Conservation (phyloP, 176 grass and related monocot genomes). For the Otatea glauca region DNA sequence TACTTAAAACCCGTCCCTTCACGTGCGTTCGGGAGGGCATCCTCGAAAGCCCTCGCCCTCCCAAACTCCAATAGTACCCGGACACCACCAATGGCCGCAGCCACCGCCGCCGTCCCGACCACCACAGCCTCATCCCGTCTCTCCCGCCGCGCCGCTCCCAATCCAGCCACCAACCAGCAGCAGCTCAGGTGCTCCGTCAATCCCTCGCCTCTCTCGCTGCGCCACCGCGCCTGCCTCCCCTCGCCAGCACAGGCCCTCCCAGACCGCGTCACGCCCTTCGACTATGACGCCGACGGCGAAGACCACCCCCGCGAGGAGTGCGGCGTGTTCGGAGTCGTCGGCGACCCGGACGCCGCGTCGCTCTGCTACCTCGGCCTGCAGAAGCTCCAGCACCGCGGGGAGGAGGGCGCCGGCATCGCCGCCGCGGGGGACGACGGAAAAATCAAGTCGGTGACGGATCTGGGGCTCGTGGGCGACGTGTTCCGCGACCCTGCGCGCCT, state of each 20-base stretch:
- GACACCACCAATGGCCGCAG: conserved; percentile 31
- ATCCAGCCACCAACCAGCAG: neutral
- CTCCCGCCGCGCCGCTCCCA: conserved; percentile 22
- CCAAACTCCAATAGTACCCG: conserved; percentile 16
- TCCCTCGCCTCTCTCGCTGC: conserved; percentile 13
- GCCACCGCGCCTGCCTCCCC: conserved; percentile 34
- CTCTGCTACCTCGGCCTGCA: conserved; percentile 83
- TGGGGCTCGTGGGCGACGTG: conserved; percentile 81
- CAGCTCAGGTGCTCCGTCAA: neutral
- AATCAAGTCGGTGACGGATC: conserved; percentile 61
- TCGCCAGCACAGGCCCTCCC: neutral
- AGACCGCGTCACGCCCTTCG: conserved; percentile 42
- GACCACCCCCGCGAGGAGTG: conserved; percentile 97
- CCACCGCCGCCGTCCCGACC: conserved; percentile 30
- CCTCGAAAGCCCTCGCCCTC: conserved; percentile 47
- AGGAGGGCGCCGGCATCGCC: conserved; percentile 90
- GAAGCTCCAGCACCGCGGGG: conserved; percentile 89
- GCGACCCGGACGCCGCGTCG: conserved; percentile 72
- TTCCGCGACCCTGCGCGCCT: conserved; percentile 65
- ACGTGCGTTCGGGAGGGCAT: conserved; percentile 55
- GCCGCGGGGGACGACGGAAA: conserved; percentile 44
- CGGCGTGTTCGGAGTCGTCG: conserved; percentile 85
- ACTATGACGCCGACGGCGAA: conserved; percentile 34
- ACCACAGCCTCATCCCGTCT: conserved; percentile 35
- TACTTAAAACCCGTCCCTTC: conserved; percentile 58